Conservation (phyloP, 768 basidiomycete genomes). For the Hypsizygus marmoreus region DNA sequence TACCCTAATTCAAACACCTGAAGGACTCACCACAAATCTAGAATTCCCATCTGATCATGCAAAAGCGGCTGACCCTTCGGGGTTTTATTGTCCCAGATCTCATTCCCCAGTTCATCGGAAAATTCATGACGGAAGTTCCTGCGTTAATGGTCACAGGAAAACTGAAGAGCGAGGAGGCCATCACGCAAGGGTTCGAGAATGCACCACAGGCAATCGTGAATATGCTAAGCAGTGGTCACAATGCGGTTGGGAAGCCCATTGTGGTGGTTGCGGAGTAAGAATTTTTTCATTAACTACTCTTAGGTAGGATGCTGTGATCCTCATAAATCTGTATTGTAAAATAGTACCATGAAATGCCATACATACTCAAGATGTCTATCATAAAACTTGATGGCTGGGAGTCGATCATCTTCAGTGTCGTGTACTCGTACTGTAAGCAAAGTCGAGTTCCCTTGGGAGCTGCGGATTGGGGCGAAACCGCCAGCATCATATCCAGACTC, state of each 20-base stretch:
- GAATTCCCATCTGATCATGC: conserved; percentile 42
- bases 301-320: too few species aligned
- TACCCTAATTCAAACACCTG: background rate
- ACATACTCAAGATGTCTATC: conserved; percentile 14
- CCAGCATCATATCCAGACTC: too few species aligned
- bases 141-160: conserved; percentile 37
- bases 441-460: too few species aligned
- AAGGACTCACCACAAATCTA: conserved; percentile 10
- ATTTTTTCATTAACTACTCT: background rate
- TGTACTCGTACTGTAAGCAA: too few species aligned
- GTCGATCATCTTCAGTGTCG: too few species aligned
- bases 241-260: conserved; percentile 12
- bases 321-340: background rate
- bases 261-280: conserved; percentile 9
- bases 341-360: background rate
- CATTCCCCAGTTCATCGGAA: conserved; percentile 29
- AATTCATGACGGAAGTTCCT: conserved; percentile 41
- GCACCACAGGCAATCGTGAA: conserved; percentile 30
- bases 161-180: conserved; percentile 39
- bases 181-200: conserved; percentile 38
- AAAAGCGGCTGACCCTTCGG: conserved; percentile 42
- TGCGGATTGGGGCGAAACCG: too few species aligned
- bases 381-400: conserved; percentile 10
- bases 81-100: conserved; percentile 42
- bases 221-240: conserved; percentile 4